Evolutionary conservation across 2,329 filamentous ascomycete species (phyloP).

Genomic region (Neonectria faginata): DNA sequence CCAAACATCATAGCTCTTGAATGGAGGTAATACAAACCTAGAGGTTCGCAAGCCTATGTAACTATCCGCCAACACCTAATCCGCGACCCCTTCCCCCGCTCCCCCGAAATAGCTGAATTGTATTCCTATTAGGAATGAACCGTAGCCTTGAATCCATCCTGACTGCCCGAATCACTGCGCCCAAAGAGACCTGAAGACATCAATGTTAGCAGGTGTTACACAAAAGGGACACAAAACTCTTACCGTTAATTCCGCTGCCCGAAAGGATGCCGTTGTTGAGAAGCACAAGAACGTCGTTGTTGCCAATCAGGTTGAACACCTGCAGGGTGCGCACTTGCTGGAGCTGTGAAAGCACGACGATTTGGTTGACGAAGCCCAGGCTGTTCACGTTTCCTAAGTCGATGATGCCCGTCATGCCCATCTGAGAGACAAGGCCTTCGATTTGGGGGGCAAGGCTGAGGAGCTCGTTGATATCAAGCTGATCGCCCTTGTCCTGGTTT

Average conservation of each 20-base stretch:
- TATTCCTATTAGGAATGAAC: not conserved
- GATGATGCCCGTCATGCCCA: not conserved
- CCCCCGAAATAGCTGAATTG: not conserved
- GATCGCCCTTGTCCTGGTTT: not conserved
- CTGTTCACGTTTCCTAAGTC: not conserved
- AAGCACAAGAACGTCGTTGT: not conserved
- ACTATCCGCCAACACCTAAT: not conserved
- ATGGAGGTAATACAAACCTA: too few relatives aligned
- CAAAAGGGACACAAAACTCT: not conserved
- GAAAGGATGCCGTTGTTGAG: not conserved
- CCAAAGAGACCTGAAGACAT: not conserved
- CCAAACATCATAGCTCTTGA: too few relatives aligned
- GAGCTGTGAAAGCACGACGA: not conserved
- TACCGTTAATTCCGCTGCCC: not conserved
- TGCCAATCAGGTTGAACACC: not conserved
- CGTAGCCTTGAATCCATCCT: not conserved
- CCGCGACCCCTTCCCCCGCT: too few relatives aligned
- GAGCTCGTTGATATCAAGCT: not conserved
- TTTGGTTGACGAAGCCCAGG: not conserved
- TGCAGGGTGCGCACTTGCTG: constrained; percentile 3
- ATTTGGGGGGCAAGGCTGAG: constrained; percentile 1
- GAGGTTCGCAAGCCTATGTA: too few relatives aligned
- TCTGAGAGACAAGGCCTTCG: not conserved
- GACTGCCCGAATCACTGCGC: not conserved
- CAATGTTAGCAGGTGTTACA: not conserved